A percentile compares a stretch with the other conserved stretches of the same genome.
Evolutionary conservation across 495 filamentous ascomycete species (phyloP).

Genomic region (Bathelium albidoporum): DNA sequence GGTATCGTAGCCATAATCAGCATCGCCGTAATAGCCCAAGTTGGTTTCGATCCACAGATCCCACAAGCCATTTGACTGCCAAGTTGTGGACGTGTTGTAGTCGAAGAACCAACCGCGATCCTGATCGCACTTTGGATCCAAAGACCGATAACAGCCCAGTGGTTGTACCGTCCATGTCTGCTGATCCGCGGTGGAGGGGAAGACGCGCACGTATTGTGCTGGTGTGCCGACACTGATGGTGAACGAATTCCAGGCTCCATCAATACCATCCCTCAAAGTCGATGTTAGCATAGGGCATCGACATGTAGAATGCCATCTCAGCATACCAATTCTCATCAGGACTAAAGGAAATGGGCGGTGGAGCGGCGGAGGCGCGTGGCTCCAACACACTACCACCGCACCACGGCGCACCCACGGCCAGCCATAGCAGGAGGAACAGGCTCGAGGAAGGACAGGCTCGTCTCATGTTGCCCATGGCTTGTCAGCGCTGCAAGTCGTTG

Average conservation of each 20-base stretch:
- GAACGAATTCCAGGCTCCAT: slow-evolving; percentile 35
- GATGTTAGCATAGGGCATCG: not conserved
- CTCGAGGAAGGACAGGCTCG: not conserved
- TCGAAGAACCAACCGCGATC: slow-evolving; percentile 41
- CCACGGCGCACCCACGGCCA: not conserved
- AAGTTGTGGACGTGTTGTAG: slow-evolving; percentile 39
- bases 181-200: slow-evolving; percentile 29
- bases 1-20: slow-evolving; percentile 26
- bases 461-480: not conserved
- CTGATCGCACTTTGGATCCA: slow-evolving; percentile 31
- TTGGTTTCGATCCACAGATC: slow-evolving; percentile 21
- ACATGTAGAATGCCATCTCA: not conserved
- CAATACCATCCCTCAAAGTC: slow-evolving; percentile 30
- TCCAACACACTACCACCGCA: not conserved
- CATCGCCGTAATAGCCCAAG: slow-evolving; percentile 22
- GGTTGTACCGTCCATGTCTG: slow-evolving; percentile 33
- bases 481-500: not conserved
- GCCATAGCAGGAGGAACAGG: not conserved
- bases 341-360: slow-evolving; percentile 13
- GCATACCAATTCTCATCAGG: slow-evolving; percentile 16
- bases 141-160: slow-evolving; percentile 29
- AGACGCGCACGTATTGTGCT: slow-evolving; percentile 29
- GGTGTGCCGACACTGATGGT: slow-evolving; percentile 31
- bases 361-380: not conserved
- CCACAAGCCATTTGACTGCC: slow-evolving; percentile 29